A percentile compares a stretch with the other conserved stretches of the same genome.
phyloP scores from a whole-genome alignment of 176 grass and related monocot species.

The Oryza brachyantha region DNA sequence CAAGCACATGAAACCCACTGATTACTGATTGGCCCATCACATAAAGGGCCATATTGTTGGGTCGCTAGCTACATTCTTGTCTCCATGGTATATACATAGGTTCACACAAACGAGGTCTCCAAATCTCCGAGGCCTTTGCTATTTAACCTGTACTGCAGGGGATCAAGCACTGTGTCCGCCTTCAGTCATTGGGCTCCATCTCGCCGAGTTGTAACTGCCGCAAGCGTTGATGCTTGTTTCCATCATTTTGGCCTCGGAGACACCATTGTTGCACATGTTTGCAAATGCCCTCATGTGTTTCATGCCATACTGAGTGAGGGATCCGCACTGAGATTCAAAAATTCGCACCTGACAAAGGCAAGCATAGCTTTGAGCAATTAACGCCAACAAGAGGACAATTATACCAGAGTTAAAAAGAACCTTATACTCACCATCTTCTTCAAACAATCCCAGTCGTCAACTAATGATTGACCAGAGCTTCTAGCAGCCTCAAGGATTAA shows the following conservation, averaged over 20 bases:
- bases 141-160: background rate
- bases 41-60: background rate
- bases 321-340: constrained; percentile 72
- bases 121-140: background rate
- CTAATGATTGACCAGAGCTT: constrained; percentile 50
- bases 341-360: constrained; percentile 44
- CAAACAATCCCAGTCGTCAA: constrained; percentile 87
- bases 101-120: background rate
- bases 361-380: background rate
- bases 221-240: constrained; percentile 50
- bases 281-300: constrained; percentile 81
- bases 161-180: constrained; percentile 65
- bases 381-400: constrained; percentile 8
- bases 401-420: background rate
- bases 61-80: background rate
- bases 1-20: background rate
- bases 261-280: constrained; percentile 74
- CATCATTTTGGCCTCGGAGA: constrained; percentile 49
- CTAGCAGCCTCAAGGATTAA: constrained; percentile 52
- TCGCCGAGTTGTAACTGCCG: constrained; percentile 39
- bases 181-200: constrained; percentile 50
- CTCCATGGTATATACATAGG: background rate
- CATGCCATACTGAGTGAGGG: constrained; percentile 91
- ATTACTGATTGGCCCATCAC: background rate
- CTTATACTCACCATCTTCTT: constrained; percentile 59